Evolutionary conservation across 495 filamentous ascomycete species (phyloP).

Genomic region (Neurospora africana): DNA sequence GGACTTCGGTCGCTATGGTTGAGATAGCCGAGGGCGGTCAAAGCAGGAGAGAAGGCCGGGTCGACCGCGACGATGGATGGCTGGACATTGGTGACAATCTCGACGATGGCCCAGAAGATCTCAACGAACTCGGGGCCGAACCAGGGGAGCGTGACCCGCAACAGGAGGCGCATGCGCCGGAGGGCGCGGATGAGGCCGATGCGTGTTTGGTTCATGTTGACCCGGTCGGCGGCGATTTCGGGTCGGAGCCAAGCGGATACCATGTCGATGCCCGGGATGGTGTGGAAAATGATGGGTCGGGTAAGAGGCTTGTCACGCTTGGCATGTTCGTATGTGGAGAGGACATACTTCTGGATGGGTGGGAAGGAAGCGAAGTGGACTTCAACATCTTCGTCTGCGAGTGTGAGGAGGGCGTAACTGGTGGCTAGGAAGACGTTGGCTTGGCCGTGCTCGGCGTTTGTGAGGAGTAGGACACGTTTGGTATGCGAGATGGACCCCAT

Average conservation of each 20-base stretch:
- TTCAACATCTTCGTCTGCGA: constrained; percentile 25
- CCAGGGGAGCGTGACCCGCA: constrained; percentile 26
- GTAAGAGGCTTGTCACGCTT: constrained; percentile 18
- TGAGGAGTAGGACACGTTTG: constrained; percentile 37
- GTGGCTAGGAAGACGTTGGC: constrained; percentile 46
- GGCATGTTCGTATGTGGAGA: constrained; percentile 9
- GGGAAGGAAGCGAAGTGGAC: constrained; percentile 45
- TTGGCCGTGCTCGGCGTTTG: constrained; percentile 46
- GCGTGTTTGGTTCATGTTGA: not conserved
- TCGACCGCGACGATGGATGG: constrained; percentile 40
- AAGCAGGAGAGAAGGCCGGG: constrained; percentile 38
- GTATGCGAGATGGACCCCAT: constrained; percentile 13
- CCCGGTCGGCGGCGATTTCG: constrained; percentile 5
- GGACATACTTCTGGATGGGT: constrained; percentile 20
- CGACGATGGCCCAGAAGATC: constrained; percentile 34
- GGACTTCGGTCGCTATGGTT: not conserved
- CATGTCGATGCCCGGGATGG: constrained; percentile 33
- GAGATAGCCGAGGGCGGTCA: constrained; percentile 35
- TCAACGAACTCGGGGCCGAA: constrained; percentile 37
- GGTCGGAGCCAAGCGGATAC: constrained; percentile 27
- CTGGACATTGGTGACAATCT: constrained; percentile 29
- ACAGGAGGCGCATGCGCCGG: constrained; percentile 19
- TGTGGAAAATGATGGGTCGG: constrained; percentile 22
- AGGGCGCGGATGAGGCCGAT: constrained; percentile 20
- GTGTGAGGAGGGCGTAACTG: constrained; percentile 37